A percentile compares a stretch with the other conserved stretches of the same genome.
phyloP scores from a whole-genome alignment of 176 grass and related monocot genomes.

The Triticum dicoccoides region DNA sequence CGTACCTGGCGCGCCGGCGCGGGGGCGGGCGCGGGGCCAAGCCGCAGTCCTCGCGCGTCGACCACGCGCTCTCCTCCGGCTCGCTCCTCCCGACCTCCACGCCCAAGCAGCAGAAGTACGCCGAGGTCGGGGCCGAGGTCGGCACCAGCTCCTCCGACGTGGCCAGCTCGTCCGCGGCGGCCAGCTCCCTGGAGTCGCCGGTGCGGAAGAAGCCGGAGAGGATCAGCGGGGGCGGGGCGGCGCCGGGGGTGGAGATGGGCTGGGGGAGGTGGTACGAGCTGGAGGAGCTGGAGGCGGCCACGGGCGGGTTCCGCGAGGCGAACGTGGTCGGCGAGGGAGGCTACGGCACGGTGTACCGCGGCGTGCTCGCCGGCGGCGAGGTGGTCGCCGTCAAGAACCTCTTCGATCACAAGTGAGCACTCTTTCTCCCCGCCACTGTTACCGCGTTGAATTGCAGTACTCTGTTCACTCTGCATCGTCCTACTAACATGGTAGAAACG shows the following conservation, averaged over 20 bases:
- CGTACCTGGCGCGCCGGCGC: slow-evolving; percentile 28
- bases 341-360: slow-evolving; percentile 89
- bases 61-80: slow-evolving; percentile 48
- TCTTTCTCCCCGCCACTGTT: background rate
- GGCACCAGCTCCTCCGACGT: slow-evolving; percentile 28
- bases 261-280: slow-evolving; percentile 97
- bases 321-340: slow-evolving; percentile 86
- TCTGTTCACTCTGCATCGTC: background rate
- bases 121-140: background rate
- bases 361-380: slow-evolving; percentile 68
- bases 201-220: slow-evolving; percentile 27
- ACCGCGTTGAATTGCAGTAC: background rate
- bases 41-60: slow-evolving; percentile 35
- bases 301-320: slow-evolving; percentile 42
- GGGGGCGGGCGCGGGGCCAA: slow-evolving; percentile 12
- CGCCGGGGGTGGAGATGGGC: slow-evolving; percentile 53
- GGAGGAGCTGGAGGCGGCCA: slow-evolving; percentile 75
- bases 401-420: slow-evolving; percentile 91
- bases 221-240: background rate
- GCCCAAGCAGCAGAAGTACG: slow-evolving; percentile 40
- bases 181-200: slow-evolving; percentile 42
- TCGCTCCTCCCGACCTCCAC: slow-evolving; percentile 45
- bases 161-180: slow-evolving; percentile 36
- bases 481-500: background rate
- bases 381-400: slow-evolving; percentile 86